Evolutionary conservation across 169 alveolate species (phyloP), one percentile per base, ranked within the genome.

Genomic region (Cryptosporidium tyzzeri): DNA sequence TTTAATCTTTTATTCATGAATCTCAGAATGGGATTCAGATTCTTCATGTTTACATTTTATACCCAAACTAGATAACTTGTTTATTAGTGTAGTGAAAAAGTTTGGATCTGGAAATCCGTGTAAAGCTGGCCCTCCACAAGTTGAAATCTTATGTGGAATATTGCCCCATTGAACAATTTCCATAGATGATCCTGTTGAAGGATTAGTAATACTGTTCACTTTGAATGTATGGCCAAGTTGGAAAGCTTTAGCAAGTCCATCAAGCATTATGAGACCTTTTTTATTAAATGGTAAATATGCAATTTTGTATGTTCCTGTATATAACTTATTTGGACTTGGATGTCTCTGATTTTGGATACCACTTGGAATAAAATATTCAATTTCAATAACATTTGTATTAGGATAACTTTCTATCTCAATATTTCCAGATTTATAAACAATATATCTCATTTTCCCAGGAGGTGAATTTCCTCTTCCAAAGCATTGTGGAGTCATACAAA

Each of bases 71-170:
- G 89, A 37, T n/a, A 80, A 37, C 41, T 80, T 80, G 18, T 33
- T n/a, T 12, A 62, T 23, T 16, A 62, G 50, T 31, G 51, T 62
- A 29, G 33, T 33, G 67, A 61, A 80, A 21, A 44, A 80, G 62
- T 29, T 59, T 23, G 89, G 89, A 45, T 80, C 89, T 1, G 89
- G 89, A 41, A 80, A 80, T 35, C 89, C 89, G 31, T 80, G 89
- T 29, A 80, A 39, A 6, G 89, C 75, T 26, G 89, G 89, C 18
- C 89, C 89, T 26, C 89, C 89, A 80, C 89, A 80, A n/a, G 89
- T 80, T 2, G 89, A 80, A 1, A 80, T 80, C 41, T 80, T 80
- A 55, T 80, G 89, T 37, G 89, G 89, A 23, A 80, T 80, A 31
- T 26, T 48, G n/a, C 48, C 70, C 89, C 89, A 80, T 44, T 80